Percentiles rank a stretch among this genome's conserved stretches.
phyloP scores from a whole-genome alignment of 2,329 filamentous ascomycete genomes.

The Anthostomella pinea region DNA sequence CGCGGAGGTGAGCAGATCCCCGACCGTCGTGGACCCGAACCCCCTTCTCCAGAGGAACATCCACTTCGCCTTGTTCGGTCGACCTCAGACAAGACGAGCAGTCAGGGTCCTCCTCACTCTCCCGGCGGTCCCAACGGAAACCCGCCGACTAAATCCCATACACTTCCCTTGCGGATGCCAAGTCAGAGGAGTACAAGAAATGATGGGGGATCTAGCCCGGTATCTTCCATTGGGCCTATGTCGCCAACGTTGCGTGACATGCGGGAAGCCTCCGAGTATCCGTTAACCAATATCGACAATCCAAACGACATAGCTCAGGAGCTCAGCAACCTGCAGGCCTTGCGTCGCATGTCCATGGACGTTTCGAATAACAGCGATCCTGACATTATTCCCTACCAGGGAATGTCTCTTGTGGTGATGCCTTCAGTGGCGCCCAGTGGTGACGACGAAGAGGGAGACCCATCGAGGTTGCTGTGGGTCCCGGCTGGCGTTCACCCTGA shows the following conservation, averaged over 20 bases:
- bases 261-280: conserved; percentile 67
- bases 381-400: conserved; percentile 71
- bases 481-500: conserved; percentile 92
- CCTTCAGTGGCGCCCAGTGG: conserved; percentile 69
- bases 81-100: conserved; percentile 42
- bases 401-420: conserved; percentile 63
- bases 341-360: conserved; percentile 93
- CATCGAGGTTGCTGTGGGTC: conserved; percentile 90
- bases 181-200: conserved; percentile 37
- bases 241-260: conserved; percentile 56
- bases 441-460: conserved; percentile 79
- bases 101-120: conserved; percentile 11
- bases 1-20: conserved; percentile 52
- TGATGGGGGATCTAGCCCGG: conserved; percentile 32
- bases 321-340: conserved; percentile 84
- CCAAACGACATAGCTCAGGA: conserved; percentile 88
- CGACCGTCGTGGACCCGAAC: conserved; percentile 29
- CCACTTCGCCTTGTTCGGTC: conserved; percentile 44
- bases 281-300: conserved; percentile 86
- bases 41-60: conserved; percentile 36
- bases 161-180: conserved; percentile 36
- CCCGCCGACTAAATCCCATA: conserved; percentile 43
- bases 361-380: conserved; percentile 70
- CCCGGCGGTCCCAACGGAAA: conserved; percentile 31
- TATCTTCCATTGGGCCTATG: conserved; percentile 35